Percentiles rank a stretch among this genome's conserved stretches.
These are phyloP conservation scores for Ogataea pini DNA, from an alignment of 805 yeast genomes.

Conservation along the genomic window DNA sequence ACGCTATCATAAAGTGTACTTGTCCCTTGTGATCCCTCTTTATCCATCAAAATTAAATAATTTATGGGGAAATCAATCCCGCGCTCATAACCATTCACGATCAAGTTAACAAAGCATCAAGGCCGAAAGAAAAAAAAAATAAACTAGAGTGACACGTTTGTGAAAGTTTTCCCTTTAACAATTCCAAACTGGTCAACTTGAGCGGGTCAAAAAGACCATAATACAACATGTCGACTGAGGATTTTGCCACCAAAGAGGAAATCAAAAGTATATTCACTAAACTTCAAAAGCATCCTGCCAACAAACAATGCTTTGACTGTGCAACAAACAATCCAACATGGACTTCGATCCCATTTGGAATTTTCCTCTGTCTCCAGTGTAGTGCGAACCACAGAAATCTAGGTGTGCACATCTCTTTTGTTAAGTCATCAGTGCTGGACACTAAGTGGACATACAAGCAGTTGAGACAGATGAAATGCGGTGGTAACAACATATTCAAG, in stretches of 20 bases:
- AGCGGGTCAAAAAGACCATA: neutral
- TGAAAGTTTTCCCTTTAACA: neutral
- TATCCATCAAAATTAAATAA: too few relatives aligned
- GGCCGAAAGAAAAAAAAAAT: neutral
- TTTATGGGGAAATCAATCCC: neutral
- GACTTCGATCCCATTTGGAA: conserved; percentile 97
- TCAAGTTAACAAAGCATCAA: neutral
- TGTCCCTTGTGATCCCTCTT: neutral
- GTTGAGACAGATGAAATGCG: conserved; percentile 87
- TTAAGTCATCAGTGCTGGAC: conserved; percentile 87
- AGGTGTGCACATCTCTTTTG: conserved; percentile 96
- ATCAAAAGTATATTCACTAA: conserved; percentile 63
- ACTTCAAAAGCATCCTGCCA: conserved; percentile 66
- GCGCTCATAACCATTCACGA: conserved; percentile 11
- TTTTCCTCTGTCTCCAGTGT: conserved; percentile 89
- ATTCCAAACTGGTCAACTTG: conserved; percentile 13
- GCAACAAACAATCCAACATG: conserved; percentile 93
- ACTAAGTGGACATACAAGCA: conserved; percentile 87
- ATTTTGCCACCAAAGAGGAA: conserved; percentile 67
- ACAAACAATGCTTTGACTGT: conserved; percentile 90
- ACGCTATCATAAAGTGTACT: too few relatives aligned
- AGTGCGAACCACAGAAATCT: conserved; percentile 93
- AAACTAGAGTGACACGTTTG: conserved; percentile 12
- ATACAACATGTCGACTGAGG: conserved; percentile 22
- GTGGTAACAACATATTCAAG: conserved; percentile 86